Evolutionary conservation across 768 basidiomycete species (phyloP).

Genomic region (Tylopilus plumbeoviolaceoides): DNA sequence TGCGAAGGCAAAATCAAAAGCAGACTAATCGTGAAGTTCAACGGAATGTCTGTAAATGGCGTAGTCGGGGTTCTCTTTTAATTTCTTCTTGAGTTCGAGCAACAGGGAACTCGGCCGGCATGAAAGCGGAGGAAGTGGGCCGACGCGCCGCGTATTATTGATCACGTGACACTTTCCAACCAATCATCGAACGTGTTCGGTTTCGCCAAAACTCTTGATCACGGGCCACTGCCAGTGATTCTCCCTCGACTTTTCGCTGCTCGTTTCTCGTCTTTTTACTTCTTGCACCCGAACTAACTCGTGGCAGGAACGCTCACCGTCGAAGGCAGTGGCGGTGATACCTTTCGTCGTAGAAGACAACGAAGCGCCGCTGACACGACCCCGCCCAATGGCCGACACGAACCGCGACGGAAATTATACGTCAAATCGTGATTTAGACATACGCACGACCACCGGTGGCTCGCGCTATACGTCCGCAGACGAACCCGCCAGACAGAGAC

Average conservation of each 20-base stretch:
- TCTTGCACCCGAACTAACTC: background rate
- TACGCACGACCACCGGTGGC: background rate
- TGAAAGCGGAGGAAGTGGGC: too few relatives aligned
- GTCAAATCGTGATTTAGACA: background rate
- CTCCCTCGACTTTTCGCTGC: background rate
- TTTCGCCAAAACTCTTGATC: background rate
- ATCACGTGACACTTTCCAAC: conserved; percentile 2
- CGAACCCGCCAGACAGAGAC: conserved; percentile 11
- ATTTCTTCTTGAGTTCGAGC: too few relatives aligned
- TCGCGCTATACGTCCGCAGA: background rate
- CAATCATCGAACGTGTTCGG: conserved; percentile 1
- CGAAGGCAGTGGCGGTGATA: background rate
- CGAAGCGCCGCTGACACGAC: background rate
- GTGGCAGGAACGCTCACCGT: background rate
- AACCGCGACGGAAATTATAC: conserved; percentile 8
- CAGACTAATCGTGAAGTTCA: too few relatives aligned
- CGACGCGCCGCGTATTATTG: too few relatives aligned
- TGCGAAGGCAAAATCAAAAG: too few relatives aligned
- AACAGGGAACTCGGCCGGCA: too few relatives aligned
- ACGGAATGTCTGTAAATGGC: too few relatives aligned
- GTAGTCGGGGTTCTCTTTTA: too few relatives aligned
- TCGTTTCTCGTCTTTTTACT: background rate
- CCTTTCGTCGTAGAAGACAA: background rate
- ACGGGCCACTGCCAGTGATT: too few relatives aligned
- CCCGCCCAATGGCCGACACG: conserved; percentile 15